Evolutionary conservation across 257 asterid genomes (phyloP), one percentile per base, ranked within the genome.

Genomic region (Petrea volubilis): DNA sequence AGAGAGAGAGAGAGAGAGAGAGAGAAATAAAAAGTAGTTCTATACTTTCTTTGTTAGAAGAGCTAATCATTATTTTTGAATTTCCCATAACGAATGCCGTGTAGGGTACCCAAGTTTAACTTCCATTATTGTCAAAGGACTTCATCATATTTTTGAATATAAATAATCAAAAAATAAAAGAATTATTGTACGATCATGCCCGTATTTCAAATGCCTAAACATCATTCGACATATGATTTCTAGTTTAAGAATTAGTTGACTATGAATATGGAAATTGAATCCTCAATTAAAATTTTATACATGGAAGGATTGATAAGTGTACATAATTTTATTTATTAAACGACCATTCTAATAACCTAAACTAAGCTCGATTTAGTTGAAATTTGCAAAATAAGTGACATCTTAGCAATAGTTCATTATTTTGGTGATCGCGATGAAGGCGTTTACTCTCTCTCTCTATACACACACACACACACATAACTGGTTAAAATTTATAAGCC

Each of bases 21-120:
- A n/a, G n/a, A n/a, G n/a, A n/a, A n/a, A n/a, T n/a, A n/a, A n/a
- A n/a, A n/a, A n/a, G n/a, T n/a, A n/a, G n/a, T n/a, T n/a, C n/a
- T n/a, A n/a, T n/a, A n/a, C n/a, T n/a, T n/a, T n/a, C n/a, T n/a
- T n/a, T n/a, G n/a, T n/a, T n/a, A n/a, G n/a, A n/a, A n/a, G 34
- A 6, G 47, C 51, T 63, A 49, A 73, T 73, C 60, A 73, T 64
- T 7, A 28, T 0, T 24, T 36, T 55, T 28, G 34, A 63, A 64
- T 64, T 60, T 40, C 5, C 31, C 64, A 21, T 21, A 43, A 40
- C 64, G 31, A 64, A 63, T 55, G 47, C 65, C 72, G 77, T 40
- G 77, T 73, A 64, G 77, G 77, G 77, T 20, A 63, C 72, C 38
- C 13, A 1, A 40, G 25, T 38, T 40, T 72, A 57, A 51, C 64